These are phyloP conservation scores for Meripilus lineatus DNA, from an alignment of 1,284 basidiomycete genomes.

Conservation along the genomic window DNA sequence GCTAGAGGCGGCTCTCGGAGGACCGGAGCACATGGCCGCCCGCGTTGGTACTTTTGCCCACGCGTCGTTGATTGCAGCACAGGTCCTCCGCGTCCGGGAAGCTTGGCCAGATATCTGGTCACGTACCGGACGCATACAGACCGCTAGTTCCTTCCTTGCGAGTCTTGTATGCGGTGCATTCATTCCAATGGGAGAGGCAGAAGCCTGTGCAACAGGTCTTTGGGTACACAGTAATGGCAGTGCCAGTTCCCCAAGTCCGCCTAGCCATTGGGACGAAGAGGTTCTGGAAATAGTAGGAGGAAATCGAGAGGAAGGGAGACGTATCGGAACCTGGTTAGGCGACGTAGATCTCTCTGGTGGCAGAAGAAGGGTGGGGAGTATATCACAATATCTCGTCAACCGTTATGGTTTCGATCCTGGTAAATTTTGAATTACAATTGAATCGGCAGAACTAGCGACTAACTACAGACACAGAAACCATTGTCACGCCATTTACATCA, in stretches of 20 bases:
- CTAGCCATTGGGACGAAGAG: slow-evolving; percentile 71
- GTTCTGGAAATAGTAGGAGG: slow-evolving; percentile 74
- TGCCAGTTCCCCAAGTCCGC: slow-evolving; percentile 26
- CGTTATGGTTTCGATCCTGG: slow-evolving; percentile 77
- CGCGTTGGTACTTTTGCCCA: slow-evolving; percentile 68
- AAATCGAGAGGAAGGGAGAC: slow-evolving; percentile 61
- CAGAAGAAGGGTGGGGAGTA: slow-evolving; percentile 55
- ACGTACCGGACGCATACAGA: slow-evolving; percentile 61
- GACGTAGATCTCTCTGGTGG: slow-evolving; percentile 61
- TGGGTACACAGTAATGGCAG: slow-evolving; percentile 48
- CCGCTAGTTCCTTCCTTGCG: slow-evolving; percentile 68
- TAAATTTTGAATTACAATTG: slow-evolving; percentile 25
- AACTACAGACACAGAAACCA: slow-evolving; percentile 48
- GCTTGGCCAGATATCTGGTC: slow-evolving; percentile 72
- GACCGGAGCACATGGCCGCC: slow-evolving; percentile 68
- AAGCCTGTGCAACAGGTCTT: slow-evolving; percentile 72
- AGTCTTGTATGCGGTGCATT: slow-evolving; percentile 69
- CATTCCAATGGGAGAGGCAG: slow-evolving; percentile 67
- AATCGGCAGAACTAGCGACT: no score
- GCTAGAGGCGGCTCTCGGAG: slow-evolving; percentile 68
- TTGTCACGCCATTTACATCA: slow-evolving; percentile 70
- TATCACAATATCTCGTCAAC: slow-evolving; percentile 72
- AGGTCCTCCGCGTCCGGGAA: slow-evolving; percentile 66
- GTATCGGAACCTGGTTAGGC: slow-evolving; percentile 69
- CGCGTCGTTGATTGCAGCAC: slow-evolving; percentile 63